Evolutionary conservation across 768 basidiomycete species (phyloP).

Genomic region (Lentinula guzmanii): DNA sequence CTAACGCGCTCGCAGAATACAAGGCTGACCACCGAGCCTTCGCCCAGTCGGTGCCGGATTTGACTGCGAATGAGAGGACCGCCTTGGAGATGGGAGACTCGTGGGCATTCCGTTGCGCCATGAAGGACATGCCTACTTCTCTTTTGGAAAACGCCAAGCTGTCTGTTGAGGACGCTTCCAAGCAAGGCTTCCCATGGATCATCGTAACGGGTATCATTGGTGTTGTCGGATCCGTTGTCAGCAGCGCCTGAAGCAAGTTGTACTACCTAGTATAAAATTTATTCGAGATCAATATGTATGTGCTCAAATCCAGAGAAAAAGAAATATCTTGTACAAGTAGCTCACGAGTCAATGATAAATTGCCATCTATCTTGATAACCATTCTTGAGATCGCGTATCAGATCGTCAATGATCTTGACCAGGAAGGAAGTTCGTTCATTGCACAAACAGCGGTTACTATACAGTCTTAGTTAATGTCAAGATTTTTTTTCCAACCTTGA

Average conservation of each 20-base stretch:
- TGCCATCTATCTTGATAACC: too few relatives aligned
- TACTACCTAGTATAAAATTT: too few relatives aligned
- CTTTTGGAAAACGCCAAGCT: neutral
- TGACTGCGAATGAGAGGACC: conserved; percentile 1
- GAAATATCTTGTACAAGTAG: too few relatives aligned
- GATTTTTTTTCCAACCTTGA: too few relatives aligned
- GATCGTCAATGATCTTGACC: too few relatives aligned
- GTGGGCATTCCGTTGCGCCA: conserved; percentile 1
- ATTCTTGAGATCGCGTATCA: too few relatives aligned
- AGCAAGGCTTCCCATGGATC: conserved; percentile 2
- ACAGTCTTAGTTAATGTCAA: too few relatives aligned
- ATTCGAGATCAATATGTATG: neutral
- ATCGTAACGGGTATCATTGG: conserved; percentile 1
- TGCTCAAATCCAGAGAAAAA: too few relatives aligned
- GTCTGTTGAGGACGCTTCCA: neutral
- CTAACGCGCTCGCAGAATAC: conserved; percentile 3
- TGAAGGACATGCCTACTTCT: conserved; percentile 2
- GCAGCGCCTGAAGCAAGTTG: neutral
- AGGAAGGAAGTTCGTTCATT: too few relatives aligned
- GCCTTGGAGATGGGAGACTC: conserved; percentile 4
- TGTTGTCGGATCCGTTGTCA: neutral
- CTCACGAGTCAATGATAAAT: too few relatives aligned
- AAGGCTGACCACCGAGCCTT: conserved; percentile 5
- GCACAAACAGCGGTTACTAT: too few relatives aligned
- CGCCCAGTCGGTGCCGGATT: neutral